A percentile compares a stretch with the other conserved stretches of the same genome.
Evolutionary conservation across 345 rosid species (phyloP).

Genomic region (Aquilaria malaccensis): DNA sequence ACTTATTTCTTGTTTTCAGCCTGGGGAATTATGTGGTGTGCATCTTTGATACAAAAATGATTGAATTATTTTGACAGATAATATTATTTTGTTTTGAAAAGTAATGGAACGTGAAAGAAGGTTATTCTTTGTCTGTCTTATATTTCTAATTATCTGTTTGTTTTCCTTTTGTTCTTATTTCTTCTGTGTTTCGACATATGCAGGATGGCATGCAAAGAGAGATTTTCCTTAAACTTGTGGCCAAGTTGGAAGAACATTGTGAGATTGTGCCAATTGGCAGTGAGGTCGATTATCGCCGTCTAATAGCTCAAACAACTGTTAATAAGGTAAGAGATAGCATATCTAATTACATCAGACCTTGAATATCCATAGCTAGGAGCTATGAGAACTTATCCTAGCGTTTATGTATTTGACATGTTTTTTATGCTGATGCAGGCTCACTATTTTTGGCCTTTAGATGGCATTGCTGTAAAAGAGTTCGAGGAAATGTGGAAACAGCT

Average conservation of each 20-base stretch:
- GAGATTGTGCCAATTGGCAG: slow-evolving; percentile 68
- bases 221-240: slow-evolving; percentile 63
- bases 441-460: slow-evolving; percentile 69
- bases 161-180: slow-evolving; percentile 5
- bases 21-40: too few species aligned
- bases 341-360: slow-evolving; percentile 4
- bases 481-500: slow-evolving; percentile 64
- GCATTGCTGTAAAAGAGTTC: slow-evolving; percentile 36
- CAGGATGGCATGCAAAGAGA: slow-evolving; percentile 96
- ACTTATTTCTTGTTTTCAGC: too few species aligned
- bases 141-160: not conserved
- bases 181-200: slow-evolving; percentile 14
- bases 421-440: slow-evolving; percentile 44
- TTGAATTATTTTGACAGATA: too few species aligned
- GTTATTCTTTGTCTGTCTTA: not conserved
- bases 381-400: slow-evolving; percentile 10
- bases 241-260: slow-evolving; percentile 69
- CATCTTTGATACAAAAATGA: too few species aligned
- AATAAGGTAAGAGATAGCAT: slow-evolving; percentile 31
- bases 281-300: slow-evolving; percentile 83
- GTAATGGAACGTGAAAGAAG: too few species aligned
- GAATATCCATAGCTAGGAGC: too few species aligned
- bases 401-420: slow-evolving; percentile 13
- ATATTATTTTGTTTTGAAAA: too few species aligned
- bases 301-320: slow-evolving; percentile 48